Evolutionary conservation across 2,329 filamentous ascomycete species (phyloP).

Genomic region (Dactylellina haptotyla): DNA sequence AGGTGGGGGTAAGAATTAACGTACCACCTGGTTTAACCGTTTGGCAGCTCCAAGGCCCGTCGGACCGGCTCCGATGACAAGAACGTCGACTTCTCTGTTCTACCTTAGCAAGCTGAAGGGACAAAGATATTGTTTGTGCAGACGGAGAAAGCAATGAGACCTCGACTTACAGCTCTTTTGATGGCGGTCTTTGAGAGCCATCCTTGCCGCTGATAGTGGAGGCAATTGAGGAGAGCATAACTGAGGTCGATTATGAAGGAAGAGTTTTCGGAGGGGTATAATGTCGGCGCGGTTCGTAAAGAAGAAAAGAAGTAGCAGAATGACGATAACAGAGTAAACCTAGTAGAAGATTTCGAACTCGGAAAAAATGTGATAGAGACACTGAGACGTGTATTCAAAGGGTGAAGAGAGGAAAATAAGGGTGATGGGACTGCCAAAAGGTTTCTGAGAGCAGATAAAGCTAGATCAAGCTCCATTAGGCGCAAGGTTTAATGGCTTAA

Average conservation of each 20-base stretch:
- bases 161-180: conserved; percentile 28
- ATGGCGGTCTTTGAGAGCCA: conserved; percentile 2
- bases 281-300: neutral
- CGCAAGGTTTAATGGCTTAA: conserved; percentile 2
- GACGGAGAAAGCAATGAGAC: neutral
- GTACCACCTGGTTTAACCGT: conserved; percentile 93
- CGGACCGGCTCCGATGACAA: conserved; percentile 96
- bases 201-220: conserved; percentile 38
- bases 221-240: conserved; percentile 29
- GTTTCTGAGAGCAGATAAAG: conserved; percentile 4
- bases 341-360: neutral
- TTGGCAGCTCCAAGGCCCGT: conserved; percentile 98
- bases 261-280: neutral
- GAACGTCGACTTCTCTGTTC: conserved; percentile 86
- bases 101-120: conserved; percentile 12
- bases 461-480: conserved; percentile 4
- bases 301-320: neutral
- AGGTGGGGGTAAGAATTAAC: conserved; percentile 58
- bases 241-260: conserved; percentile 3
- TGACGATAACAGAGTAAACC: neutral
- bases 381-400: too few relatives aligned
- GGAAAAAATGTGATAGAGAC: neutral
- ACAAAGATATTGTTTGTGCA: neutral
- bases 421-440: neutral
- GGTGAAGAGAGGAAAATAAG: neutral